phyloP scores from a whole-genome alignment of 345 rosid genomes.

The Cardamine chenopodiifolia region DNA sequence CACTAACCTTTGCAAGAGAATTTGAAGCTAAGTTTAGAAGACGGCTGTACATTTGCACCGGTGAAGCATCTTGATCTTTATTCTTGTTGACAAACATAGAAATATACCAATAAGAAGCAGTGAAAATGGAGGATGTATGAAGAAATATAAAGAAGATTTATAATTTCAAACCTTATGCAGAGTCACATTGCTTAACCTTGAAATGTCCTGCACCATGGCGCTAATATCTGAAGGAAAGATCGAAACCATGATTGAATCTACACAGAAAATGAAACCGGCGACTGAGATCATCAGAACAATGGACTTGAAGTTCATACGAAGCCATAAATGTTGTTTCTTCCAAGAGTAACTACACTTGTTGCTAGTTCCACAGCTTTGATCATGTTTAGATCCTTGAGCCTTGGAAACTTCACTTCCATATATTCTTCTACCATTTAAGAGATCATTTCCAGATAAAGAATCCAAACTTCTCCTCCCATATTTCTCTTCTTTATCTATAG shows the following conservation, averaged over 20 bases:
- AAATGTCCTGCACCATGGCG: conserved; percentile 39
- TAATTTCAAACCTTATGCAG: conserved; percentile 53
- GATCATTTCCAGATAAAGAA: conserved; percentile 55
- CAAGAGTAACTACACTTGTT: conserved; percentile 53
- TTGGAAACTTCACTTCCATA: conserved; percentile 51
- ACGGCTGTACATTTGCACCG: conserved; percentile 68
- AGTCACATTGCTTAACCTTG: conserved; percentile 44
- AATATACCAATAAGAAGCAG: not conserved
- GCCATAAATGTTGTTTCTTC: conserved; percentile 63
- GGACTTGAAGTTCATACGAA: conserved; percentile 52
- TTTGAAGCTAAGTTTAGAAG: conserved; percentile 70
- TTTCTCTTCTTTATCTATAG: conserved; percentile 31
- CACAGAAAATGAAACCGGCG: conserved; percentile 55
- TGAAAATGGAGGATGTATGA: not conserved
- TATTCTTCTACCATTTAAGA: conserved; percentile 57
- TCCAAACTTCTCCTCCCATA: conserved; percentile 47
- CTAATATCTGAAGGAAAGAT: conserved; percentile 52
- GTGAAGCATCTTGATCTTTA: conserved; percentile 44
- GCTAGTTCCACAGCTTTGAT: conserved; percentile 45
- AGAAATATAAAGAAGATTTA: not conserved
- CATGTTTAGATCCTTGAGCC: conserved; percentile 54
- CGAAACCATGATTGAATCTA: conserved; percentile 71
- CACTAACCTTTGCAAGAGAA: conserved; percentile 72
- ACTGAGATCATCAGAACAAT: conserved; percentile 52
- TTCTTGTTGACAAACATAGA: conserved; percentile 44